Evolutionary conservation across 768 basidiomycete species (phyloP), one percentile per base, ranked within the genome.

Genomic region (Suillus plorans): DNA sequence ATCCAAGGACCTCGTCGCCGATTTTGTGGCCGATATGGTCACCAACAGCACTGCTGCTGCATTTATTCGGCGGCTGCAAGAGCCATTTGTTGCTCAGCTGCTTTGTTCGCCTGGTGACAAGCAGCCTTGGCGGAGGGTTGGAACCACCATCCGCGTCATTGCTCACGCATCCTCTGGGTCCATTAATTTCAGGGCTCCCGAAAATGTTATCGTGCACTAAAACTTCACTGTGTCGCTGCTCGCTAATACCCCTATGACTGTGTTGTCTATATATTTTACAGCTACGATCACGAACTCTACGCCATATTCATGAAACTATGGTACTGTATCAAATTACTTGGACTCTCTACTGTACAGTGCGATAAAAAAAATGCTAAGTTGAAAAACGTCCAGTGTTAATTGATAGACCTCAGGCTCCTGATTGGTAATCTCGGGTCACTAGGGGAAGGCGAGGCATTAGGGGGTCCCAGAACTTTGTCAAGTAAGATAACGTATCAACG

Each of bases 51-150:
- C 57, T 3, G 57, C 57, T 28, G 57, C 57, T 22, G 34, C 62
- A 31, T 63, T 63, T 39, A 25, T 63, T 14, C 53, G 62, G 14
- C n/a, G 10, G 50, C 39, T 63, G 62, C 62, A 57, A 36, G 62
- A 63, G 25, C 62, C 62, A 13, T 63, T 63, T 34, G 25, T 59
- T 57, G 62, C 62, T 42, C 55, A 63, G 14, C 50, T 63, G 28
- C 56, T 63, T 28, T 58, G 25, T 41, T 28, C 57, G 39, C 25
- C 16, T 12, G 39, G 39, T 28, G 57, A 25, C 3, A 58, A 41
- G 39, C 57, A 58, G 25, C 57, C 57, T 39, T 58, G 57, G 57
- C 39, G 39, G 18, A 58, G 57, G 9, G 22, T 58, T 41, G 57
- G 57, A 41, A 58, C 57, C 13, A 58, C 57, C 25, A 28, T 39